Evolutionary conservation across 2,329 filamentous ascomycete species (phyloP).

Genomic region (Triangularia verruculosa): DNA sequence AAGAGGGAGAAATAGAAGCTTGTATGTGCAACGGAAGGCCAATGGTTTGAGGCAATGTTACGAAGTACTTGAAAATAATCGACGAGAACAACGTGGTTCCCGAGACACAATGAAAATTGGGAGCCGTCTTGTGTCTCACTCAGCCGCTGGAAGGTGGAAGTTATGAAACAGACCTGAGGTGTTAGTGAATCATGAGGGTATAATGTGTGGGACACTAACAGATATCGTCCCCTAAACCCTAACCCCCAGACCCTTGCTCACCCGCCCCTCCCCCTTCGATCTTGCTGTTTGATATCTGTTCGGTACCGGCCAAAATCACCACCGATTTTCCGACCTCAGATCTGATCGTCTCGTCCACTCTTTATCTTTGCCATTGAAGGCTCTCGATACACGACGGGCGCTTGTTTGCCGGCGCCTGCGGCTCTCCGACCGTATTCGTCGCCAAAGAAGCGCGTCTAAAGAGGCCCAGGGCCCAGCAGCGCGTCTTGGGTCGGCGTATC

Average conservation of each 20-base stretch:
- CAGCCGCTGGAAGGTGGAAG: neutral
- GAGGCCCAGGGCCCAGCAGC: slow-evolving; percentile 11
- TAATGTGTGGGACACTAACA: neutral
- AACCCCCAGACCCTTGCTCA: neutral
- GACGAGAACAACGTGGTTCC: slow-evolving; percentile 17
- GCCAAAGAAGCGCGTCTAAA: neutral
- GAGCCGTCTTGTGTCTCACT: slow-evolving; percentile 13
- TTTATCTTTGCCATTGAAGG: neutral
- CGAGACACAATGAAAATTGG: slow-evolving; percentile 8
- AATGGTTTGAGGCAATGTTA: neutral
- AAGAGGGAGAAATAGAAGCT: neutral
- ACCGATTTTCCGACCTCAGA: neutral
- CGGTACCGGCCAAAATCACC: neutral
- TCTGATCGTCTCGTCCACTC: neutral
- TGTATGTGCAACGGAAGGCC: neutral
- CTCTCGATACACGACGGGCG: neutral
- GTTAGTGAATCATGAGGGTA: neutral
- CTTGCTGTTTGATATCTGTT: slow-evolving; percentile 1
- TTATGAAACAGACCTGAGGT: neutral
- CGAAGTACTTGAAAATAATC: slow-evolving; percentile 7
- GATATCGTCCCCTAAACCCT: neutral
- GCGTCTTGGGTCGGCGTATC: slow-evolving; percentile 18
- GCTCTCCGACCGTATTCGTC: slow-evolving; percentile 10
- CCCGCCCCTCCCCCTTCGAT: neutral
- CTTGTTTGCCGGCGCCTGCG: slow-evolving; percentile 8